phyloP scores from a whole-genome alignment of 2,329 filamentous ascomycete species.

The Diaporthe sp. region DNA sequence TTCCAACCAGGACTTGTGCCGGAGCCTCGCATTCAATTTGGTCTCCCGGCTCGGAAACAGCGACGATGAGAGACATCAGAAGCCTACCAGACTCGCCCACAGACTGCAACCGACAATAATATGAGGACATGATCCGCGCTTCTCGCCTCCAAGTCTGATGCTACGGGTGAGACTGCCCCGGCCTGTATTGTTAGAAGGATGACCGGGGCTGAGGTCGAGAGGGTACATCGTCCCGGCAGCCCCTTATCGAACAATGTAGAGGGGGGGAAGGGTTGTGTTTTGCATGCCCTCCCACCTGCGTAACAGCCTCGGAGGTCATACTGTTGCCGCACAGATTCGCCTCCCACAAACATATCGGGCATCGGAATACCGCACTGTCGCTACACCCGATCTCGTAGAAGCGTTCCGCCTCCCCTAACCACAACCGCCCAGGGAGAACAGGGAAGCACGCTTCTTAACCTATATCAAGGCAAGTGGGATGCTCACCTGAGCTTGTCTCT shows the following conservation, averaged over 20 bases:
- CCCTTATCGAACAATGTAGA: slow-evolving; percentile 1
- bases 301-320: background rate
- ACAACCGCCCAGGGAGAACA: background rate
- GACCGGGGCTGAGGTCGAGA: slow-evolving; percentile 6
- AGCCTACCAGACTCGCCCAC: background rate
- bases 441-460: background rate
- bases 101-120: background rate
- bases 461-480: background rate
- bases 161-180: slow-evolving; percentile 6
- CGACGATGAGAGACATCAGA: background rate
- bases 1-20: background rate
- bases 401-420: background rate
- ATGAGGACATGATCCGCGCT: background rate
- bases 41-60: background rate
- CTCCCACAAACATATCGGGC: slow-evolving; percentile 11
- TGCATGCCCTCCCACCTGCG: background rate
- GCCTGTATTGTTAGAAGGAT: background rate
- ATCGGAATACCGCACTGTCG: slow-evolving; percentile 6
- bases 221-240: background rate
- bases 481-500: background rate
- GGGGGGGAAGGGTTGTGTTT: background rate
- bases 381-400: background rate
- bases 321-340: slow-evolving; percentile 16
- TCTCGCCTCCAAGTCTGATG: background rate
- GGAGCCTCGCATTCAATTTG: background rate